phyloP scores from a whole-genome alignment of 495 filamentous ascomycete species.

The Penicillium antarcticum region DNA sequence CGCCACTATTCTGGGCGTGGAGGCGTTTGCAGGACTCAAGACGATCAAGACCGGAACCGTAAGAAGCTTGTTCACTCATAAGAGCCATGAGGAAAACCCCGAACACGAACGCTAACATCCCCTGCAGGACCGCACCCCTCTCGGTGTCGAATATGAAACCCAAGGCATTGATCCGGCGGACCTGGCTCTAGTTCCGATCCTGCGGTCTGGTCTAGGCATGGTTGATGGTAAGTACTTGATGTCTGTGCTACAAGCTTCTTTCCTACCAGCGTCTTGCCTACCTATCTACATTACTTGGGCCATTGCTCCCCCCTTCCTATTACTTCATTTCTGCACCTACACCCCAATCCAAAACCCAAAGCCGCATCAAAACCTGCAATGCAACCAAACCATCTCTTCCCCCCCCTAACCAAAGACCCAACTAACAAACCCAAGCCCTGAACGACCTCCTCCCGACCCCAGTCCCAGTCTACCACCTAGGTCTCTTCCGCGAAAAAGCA shows the following conservation, averaged over 20 bases:
- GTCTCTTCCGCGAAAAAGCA: constrained; percentile 83
- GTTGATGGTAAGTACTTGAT: constrained; percentile 57
- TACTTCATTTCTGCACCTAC: not conserved
- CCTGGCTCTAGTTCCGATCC: constrained; percentile 84
- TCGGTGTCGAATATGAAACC: constrained; percentile 67
- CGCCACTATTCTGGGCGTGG: constrained; percentile 72
- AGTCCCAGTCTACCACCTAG: constrained; percentile 87
- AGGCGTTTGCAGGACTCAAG: constrained; percentile 72
- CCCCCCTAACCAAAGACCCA: not conserved
- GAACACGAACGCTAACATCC: not conserved
- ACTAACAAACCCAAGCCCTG: constrained; percentile 52
- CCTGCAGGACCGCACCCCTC: constrained; percentile 65
- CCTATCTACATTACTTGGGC: not conserved
- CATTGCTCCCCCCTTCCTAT: not conserved
- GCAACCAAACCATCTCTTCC: not conserved
- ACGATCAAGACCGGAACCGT: constrained; percentile 38
- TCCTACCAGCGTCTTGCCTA: not conserved
- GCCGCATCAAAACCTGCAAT: not conserved
- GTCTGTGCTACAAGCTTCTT: not conserved
- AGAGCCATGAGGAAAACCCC: not conserved
- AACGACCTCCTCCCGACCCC: constrained; percentile 77
- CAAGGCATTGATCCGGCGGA: constrained; percentile 55
- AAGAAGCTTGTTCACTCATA: not conserved
- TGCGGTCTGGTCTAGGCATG: constrained; percentile 88
- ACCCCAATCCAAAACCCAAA: not conserved